Conservation (phyloP, 2,329 filamentous ascomycete genomes). For the Karstenula rhodostoma region DNA sequence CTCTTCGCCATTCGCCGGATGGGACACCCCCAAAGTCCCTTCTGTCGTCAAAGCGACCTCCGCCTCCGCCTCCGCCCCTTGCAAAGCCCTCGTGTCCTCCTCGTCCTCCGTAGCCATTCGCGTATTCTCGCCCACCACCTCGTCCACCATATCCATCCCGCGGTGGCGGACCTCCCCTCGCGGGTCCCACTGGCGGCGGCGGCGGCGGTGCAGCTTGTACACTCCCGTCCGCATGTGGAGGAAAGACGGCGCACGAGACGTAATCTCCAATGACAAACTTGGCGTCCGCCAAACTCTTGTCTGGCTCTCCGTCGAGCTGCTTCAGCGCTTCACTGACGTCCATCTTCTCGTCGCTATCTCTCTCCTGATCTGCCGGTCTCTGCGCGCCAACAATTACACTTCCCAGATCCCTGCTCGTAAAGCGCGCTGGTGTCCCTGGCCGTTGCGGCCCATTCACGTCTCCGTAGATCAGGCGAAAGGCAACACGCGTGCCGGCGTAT, state of each 20-base stretch:
- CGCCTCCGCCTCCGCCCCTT: conserved; percentile 49
- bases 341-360: conserved; percentile 18
- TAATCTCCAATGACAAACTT: conserved; percentile 91
- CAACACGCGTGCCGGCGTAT: conserved; percentile 81
- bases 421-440: conserved; percentile 64
- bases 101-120: conserved; percentile 43
- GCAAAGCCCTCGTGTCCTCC: conserved; percentile 45
- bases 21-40: conserved; percentile 57
- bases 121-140: conserved; percentile 34
- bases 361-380: conserved; percentile 31
- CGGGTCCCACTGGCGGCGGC: conserved; percentile 51
- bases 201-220: conserved; percentile 69
- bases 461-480: conserved; percentile 85
- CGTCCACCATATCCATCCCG: conserved; percentile 36
- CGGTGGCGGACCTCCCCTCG: conserved; percentile 36
- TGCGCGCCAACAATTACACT: conserved; percentile 74
- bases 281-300: conserved; percentile 78
- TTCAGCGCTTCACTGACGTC: conserved; percentile 46
- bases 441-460: conserved; percentile 66
- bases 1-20: conserved; percentile 71
- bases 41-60: conserved; percentile 48
- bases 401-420: conserved; percentile 81
- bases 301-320: conserved; percentile 65
- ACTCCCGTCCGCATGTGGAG: conserved; percentile 76
- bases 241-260: conserved; percentile 81